Base-by-base conservation (phyloP, 208 protist species). In the Crithidia expoeki region DNA sequence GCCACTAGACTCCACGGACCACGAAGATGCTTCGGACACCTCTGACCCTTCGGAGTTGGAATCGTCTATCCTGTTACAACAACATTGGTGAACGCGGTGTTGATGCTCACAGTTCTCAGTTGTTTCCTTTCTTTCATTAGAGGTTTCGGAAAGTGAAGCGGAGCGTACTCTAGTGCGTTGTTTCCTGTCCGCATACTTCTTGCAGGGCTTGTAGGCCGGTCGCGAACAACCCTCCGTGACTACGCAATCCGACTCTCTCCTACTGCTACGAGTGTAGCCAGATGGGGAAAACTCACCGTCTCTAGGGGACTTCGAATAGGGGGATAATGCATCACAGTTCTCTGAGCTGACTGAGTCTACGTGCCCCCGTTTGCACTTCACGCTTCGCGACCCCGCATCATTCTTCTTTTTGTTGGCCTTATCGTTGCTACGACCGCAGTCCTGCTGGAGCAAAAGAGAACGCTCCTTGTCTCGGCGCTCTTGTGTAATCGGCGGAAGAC, bases 191-290 rank as follows among this genome's bases (percentile, higher is more conserved):
- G 27, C 25, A 16, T 44, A 44, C 44, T 34, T 64, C 19, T 52
- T 64, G 21, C 58, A 44, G 14, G 58, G 58, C 16, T n/a, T 4
- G 16, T 64, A 7, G 2, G 11, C 38, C 6, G 58, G 58, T 1
- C 58, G 44, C 2, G 5, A 1, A 19, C 42, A 52, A 1, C 3
- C 19, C 1, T 64, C 44, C 21, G 42, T 44, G 6, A 64, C 44
- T 5, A 64, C 58, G 42, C 58, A 52, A 52, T 64, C 58, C 16
- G 58, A 64, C 38, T 34, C 44, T 4, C 21, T 50, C 25, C 44
- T 5, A n/a, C 28, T 28, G 14, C 58, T 38, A n/a, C 27, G 1
- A 28, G 11, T 25, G 42, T 0, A 52, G 12, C 25, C 38, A 11
- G 0, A 12, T 4, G 38, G 38, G 2, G 12, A 12, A 1, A 47